A percentile compares a stretch with the other conserved stretches of the same genome.
Evolutionary conservation across 306 rosid species (phyloP).

Genomic region (Dryas drummondii): DNA sequence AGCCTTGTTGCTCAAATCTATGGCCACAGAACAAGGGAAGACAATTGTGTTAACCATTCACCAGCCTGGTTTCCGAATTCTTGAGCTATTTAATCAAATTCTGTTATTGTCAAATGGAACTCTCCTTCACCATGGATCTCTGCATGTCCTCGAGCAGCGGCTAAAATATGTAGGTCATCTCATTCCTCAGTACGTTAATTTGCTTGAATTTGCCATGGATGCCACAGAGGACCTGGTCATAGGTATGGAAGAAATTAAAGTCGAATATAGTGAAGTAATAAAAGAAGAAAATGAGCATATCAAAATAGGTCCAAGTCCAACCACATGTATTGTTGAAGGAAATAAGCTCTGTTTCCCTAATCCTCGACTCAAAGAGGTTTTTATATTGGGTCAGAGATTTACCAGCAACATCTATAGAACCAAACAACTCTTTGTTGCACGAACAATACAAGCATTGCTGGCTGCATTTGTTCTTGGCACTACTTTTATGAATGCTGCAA

Average conservation of each 20-base stretch:
- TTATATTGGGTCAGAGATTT: conserved; percentile 33
- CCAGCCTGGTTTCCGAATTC: conserved; percentile 47
- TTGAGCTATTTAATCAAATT: conserved; percentile 42
- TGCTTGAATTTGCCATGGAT: conserved; percentile 47
- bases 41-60: conserved; percentile 47
- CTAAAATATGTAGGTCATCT: conserved; percentile 29
- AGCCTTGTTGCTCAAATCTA: conserved; percentile 40
- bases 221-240: conserved; percentile 25
- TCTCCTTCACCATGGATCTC: conserved; percentile 44
- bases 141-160: conserved; percentile 31
- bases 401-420: conserved; percentile 41
- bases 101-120: conserved; percentile 34
- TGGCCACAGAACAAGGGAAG: conserved; percentile 43
- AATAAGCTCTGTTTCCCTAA: too few relatives aligned
- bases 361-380: too few relatives aligned
- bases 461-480: conserved; percentile 63
- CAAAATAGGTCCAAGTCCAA: too few relatives aligned
- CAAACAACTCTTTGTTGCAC: conserved; percentile 45
- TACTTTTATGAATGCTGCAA: conserved; percentile 45
- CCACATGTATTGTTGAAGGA: too few relatives aligned
- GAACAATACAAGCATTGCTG: conserved; percentile 57
- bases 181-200: conserved; percentile 45
- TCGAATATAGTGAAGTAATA: background rate
- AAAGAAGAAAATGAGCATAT: conserved; percentile 7
- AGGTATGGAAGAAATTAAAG: conserved; percentile 20